Evolutionary conservation across 768 basidiomycete species (phyloP).

Genomic region (Hericium coralloides): DNA sequence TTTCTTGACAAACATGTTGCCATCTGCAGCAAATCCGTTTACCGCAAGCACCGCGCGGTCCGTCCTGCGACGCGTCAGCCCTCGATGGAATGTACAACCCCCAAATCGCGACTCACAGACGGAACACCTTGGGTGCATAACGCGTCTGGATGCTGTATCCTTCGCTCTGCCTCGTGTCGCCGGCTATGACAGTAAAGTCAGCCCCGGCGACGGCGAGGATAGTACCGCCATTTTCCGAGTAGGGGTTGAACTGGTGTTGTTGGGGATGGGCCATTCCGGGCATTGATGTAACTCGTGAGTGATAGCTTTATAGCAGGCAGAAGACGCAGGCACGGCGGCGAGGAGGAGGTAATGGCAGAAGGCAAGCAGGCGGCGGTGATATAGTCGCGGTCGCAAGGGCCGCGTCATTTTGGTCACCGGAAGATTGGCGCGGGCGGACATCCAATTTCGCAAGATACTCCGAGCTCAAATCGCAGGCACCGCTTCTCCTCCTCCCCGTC

Average conservation of each 20-base stretch:
- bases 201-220: conserved; percentile 93
- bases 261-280: conserved; percentile 25
- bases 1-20: conserved; percentile 95
- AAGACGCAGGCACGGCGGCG: neutral
- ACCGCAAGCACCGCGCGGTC: conserved; percentile 91
- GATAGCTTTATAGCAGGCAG: neutral
- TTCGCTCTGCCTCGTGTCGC: conserved; percentile 93
- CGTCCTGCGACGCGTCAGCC: conserved; percentile 43
- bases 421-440: neutral
- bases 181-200: conserved; percentile 91
- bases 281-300: neutral
- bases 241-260: conserved; percentile 74
- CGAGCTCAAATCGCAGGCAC: neutral
- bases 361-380: conserved; percentile 8
- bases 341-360: neutral
- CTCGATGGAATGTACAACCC: neutral
- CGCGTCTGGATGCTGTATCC: conserved; percentile 98
- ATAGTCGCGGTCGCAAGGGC: conserved; percentile 3
- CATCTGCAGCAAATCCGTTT: conserved; percentile 96
- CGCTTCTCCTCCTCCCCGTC: neutral
- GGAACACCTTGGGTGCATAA: conserved; percentile 93
- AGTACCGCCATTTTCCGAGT: conserved; percentile 91
- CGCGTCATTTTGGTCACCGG: neutral
- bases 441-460: neutral
- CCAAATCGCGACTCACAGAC: conserved; percentile 52